Evolutionary conservation across 2,329 filamentous ascomycete species (phyloP), one percentile per base, ranked within the genome.

Genomic region (Curvularia verruculosa): DNA sequence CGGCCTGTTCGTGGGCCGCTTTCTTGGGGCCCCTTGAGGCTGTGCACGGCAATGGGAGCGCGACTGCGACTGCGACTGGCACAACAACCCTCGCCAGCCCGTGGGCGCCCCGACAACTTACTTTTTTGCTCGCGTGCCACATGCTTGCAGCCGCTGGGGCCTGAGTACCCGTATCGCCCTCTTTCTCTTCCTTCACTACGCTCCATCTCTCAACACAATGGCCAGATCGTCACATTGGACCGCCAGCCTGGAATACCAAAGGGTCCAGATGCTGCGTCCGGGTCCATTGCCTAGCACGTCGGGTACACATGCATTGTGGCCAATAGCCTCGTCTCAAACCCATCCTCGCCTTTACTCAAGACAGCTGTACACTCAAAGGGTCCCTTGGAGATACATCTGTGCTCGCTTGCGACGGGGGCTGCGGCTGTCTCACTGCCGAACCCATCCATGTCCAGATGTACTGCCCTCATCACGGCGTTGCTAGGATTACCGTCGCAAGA

Each of bases 121-220:
- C 43, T 45, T 45, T 45, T 45, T 21, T 24, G 66, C 63, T 68
- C 65, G 66, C 65, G 65, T 68, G 67, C 60, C 61, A 51, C 61
- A 55, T 8, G 26, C 26, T 29, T 9, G 18, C 41, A n/a, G 24
- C 24, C 41, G 24, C 19, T 15, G 26, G 26, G n/a, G 18, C 13
- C 5, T 37, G 51, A 41, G 37, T 18, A 49, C 37, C 49, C 29
- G 23, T 45, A 56, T 47, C 55, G 31, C 24, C 49, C 28, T 39
- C 43, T 10, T 12, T 29, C 34, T 39, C 19, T 5, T 49, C 37
- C 28, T 45, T n/a, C n/a, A n/a, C n/a, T n/a, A n/a, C 44, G 29
- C 28, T 48, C 49, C 5, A 6, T n/a, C 31, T 23, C 26, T 19
- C 24, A 44, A 31, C 43, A 13, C 37, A 47, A 41, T 31, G 15